Conservation (phyloP, 2,329 filamentous ascomycete species). For the Herpotrichia juniperi region DNA sequence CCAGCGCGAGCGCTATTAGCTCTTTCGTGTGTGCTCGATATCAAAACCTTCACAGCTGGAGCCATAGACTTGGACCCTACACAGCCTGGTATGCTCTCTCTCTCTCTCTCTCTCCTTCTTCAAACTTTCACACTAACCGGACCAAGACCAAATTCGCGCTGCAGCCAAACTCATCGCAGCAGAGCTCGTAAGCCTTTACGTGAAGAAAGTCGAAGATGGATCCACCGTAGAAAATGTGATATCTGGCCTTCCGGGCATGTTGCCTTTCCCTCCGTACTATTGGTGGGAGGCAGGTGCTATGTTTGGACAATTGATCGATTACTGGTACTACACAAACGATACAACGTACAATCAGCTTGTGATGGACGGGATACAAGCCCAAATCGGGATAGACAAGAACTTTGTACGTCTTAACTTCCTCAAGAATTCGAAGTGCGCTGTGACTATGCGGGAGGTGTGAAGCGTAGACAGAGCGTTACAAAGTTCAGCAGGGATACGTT, state of each 20-base stretch:
- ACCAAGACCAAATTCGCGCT: conserved; percentile 52
- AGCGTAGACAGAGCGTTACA: neutral
- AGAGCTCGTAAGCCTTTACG: conserved; percentile 61
- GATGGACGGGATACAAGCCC: conserved; percentile 52
- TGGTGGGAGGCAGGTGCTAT: conserved; percentile 79
- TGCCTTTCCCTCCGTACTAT: conserved; percentile 59
- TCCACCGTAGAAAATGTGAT: conserved; percentile 51
- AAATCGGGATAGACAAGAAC: conserved; percentile 37
- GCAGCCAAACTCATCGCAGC: conserved; percentile 53
- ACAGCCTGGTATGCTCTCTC: conserved; percentile 19
- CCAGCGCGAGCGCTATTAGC: conserved; percentile 31
- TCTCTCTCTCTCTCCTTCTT: neutral
- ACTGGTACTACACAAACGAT: conserved; percentile 84
- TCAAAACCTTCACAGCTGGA: conserved; percentile 20
- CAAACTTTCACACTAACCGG: neutral
- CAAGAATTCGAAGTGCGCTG: too few relatives aligned
- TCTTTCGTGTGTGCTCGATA: conserved; percentile 26
- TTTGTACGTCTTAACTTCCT: conserved; percentile 23
- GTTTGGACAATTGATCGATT: conserved; percentile 74
- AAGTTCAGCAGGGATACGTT: too few relatives aligned
- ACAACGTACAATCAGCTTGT: conserved; percentile 72
- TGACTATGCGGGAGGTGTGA: neutral
- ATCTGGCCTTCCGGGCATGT: conserved; percentile 23
- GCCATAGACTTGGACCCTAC: conserved; percentile 33
- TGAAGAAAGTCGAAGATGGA: conserved; percentile 56